A percentile compares a stretch with the other conserved stretches of the same genome.
phyloP scores from a whole-genome alignment of 805 yeast species.

The Debaryomyces prosopidis region DNA sequence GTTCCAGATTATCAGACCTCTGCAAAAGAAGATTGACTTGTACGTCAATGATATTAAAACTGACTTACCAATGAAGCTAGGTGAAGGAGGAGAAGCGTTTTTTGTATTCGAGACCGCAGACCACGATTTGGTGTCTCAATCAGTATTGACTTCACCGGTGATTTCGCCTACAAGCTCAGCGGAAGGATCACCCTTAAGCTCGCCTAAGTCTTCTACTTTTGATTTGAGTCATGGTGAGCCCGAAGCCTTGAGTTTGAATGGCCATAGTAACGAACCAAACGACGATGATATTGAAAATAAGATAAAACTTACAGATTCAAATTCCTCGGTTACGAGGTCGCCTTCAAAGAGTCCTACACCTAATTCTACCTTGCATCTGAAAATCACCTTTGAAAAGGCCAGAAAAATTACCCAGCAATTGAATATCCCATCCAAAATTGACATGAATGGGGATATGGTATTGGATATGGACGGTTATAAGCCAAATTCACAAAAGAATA shows the following conservation, averaged over 20 bases:
- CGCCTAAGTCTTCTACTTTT: slow-evolving; percentile 14
- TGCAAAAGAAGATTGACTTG: slow-evolving; percentile 91
- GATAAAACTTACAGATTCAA: slow-evolving; percentile 20
- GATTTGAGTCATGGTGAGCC: slow-evolving; percentile 23
- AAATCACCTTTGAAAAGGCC: slow-evolving; percentile 57
- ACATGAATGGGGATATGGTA: slow-evolving; percentile 84
- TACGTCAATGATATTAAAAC: slow-evolving; percentile 80
- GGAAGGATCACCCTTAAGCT: slow-evolving; percentile 30
- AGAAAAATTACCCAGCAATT: slow-evolving; percentile 63
- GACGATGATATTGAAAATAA: slow-evolving; percentile 31
- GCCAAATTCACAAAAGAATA: slow-evolving; percentile 70
- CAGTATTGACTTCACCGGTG: slow-evolving; percentile 85
- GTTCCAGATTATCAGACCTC: slow-evolving; percentile 87
- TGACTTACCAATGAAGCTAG: slow-evolving; percentile 90
- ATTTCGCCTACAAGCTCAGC: slow-evolving; percentile 70
- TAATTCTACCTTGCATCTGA: slow-evolving; percentile 28
- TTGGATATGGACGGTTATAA: slow-evolving; percentile 96
- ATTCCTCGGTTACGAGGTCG: slow-evolving; percentile 13
- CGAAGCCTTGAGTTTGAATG: slow-evolving; percentile 37
- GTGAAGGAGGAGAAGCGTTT: slow-evolving; percentile 97
- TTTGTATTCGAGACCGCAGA: slow-evolving; percentile 88
- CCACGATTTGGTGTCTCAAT: slow-evolving; percentile 63
- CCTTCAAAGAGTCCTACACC: slow-evolving; percentile 16
- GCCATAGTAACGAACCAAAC: not conserved
- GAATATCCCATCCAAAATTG: slow-evolving; percentile 86